Evolutionary conservation across 1,284 basidiomycete species (phyloP), one percentile per base, ranked within the genome.

Genomic region (Rugosomyces carneus): DNA sequence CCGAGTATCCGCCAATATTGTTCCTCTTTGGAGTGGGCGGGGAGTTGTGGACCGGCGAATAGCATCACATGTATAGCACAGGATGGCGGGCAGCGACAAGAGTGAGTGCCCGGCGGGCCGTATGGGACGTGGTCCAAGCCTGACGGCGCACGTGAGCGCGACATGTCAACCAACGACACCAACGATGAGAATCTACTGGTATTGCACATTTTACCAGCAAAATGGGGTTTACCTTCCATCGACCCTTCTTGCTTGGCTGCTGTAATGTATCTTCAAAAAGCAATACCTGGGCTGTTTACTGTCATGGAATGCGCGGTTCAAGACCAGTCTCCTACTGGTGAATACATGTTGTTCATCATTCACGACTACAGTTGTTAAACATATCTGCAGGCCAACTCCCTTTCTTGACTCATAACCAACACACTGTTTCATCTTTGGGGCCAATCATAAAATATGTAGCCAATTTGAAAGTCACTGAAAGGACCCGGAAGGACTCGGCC

Each of bases 271-370:
- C 72, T 88, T 31, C 85, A 89, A 57, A 62, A 82, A 18, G 63
- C 75, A 13, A 70, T 84, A 36, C 82, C 85, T 1, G 80, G 78
- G 9, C 67, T 73, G 52, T 89, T 84, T 62, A 62, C 63, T 13
- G 62, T 89, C 24, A 66, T 69, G 32, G 75, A 81, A 61, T 82
- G 76, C 54, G 71, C 73, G 11, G 78, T 85, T 59, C 80, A 84
- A 5, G 84, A 88, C 64, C 51, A 73, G n/a, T 87, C 86, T 48
- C 84, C 85, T n/a, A 80, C 71, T 56, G 87, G 87, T 83, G 62
- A 62, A 78, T 72, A 51, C 51, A 62, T 65, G 53, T 53, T 40
- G 18, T 20, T 42, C n/a, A 41, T 40, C 24, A 5, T 29, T 29
- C 27, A 29, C 9, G 13, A 2, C 27, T 29, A 11, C 26, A 18